Conservation (phyloP, 192 early-diverging fungal genomes). For the Diversispora epigaea region DNA sequence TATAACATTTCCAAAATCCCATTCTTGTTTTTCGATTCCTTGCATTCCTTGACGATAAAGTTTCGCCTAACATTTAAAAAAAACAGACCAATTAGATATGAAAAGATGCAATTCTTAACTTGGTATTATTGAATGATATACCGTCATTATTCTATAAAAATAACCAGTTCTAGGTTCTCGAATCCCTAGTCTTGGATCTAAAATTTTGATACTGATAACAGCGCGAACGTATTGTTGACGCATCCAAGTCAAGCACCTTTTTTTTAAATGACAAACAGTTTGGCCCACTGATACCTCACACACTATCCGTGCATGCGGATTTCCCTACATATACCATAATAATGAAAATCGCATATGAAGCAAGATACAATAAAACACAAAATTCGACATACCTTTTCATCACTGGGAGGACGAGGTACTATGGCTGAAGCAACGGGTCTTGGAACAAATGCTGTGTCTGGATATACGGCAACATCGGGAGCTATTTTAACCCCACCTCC, state of each 20-base stretch:
- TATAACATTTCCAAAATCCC: not conserved
- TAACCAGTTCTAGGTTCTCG: constrained; percentile 10
- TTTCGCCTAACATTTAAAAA: not conserved
- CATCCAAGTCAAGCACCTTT: constrained; percentile 2
- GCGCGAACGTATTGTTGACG: constrained; percentile 6
- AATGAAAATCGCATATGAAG: constrained; percentile 3
- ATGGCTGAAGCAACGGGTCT: constrained; percentile 10
- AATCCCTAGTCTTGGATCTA: not conserved
- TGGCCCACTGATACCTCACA: constrained; percentile 9
- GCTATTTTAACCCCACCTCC: not conserved
- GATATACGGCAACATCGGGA: not conserved
- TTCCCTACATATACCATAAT: constrained; percentile 25
- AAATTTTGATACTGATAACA: constrained; percentile 14
- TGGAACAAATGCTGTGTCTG: not conserved
- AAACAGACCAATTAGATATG: constrained; percentile 9
- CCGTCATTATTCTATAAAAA: constrained; percentile 17
- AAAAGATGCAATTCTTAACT: constrained; percentile 10
- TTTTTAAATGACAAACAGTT: not conserved
- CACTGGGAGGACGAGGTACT: constrained; percentile 10
- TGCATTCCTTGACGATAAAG: too few relatives aligned
- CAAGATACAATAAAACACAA: constrained; percentile 21
- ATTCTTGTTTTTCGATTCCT: too few relatives aligned
- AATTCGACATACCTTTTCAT: constrained; percentile 13
- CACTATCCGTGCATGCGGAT: constrained; percentile 21
- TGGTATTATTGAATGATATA: constrained; percentile 19